Conservation (phyloP, 1,284 basidiomycete species). For the Ceratobasidium sp. region DNA sequence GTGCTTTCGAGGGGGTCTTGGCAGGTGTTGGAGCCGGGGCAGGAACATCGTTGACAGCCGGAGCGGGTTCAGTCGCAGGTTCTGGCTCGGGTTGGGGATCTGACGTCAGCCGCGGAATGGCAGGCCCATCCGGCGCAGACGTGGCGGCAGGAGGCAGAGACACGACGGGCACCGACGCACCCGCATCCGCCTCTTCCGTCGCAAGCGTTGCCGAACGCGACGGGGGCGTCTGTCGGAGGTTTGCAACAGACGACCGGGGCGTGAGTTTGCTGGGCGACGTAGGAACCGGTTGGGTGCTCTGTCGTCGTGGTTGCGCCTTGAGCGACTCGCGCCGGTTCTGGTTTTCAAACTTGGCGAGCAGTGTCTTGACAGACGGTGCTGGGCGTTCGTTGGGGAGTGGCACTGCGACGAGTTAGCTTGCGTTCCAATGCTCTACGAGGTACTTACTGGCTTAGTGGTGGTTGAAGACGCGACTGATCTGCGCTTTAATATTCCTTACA, state of each 20-base stretch:
- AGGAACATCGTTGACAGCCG: slow-evolving; percentile 1
- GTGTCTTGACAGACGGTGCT: slow-evolving; percentile 37
- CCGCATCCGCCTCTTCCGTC: neutral
- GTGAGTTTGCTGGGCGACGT: slow-evolving; percentile 8
- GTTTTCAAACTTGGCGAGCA: slow-evolving; percentile 42
- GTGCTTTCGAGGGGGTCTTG: slow-evolving; percentile 1
- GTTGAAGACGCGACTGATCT: slow-evolving; percentile 3
- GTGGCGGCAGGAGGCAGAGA: neutral
- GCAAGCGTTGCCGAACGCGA: neutral
- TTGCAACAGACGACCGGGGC: neutral
- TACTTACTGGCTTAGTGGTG: slow-evolving; percentile 11
- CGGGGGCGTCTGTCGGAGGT: slow-evolving; percentile 6
- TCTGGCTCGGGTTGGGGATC: slow-evolving; percentile 4
- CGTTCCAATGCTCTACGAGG: neutral
- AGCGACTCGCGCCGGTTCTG: slow-evolving; percentile 30
- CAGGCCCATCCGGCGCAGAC: neutral
- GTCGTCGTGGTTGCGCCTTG: slow-evolving; percentile 25
- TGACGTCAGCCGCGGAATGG: slow-evolving; percentile 2
- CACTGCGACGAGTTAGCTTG: slow-evolving; percentile 33
- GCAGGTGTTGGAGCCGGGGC: neutral
- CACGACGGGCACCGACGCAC: neutral
- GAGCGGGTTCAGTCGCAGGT: neutral
- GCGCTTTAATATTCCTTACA: slow-evolving; percentile 7
- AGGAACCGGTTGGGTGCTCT: slow-evolving; percentile 26
- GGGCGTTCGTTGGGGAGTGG: slow-evolving; percentile 41